Conservation (phyloP, 1,284 basidiomycete species). For the Earliella scabrosa region DNA sequence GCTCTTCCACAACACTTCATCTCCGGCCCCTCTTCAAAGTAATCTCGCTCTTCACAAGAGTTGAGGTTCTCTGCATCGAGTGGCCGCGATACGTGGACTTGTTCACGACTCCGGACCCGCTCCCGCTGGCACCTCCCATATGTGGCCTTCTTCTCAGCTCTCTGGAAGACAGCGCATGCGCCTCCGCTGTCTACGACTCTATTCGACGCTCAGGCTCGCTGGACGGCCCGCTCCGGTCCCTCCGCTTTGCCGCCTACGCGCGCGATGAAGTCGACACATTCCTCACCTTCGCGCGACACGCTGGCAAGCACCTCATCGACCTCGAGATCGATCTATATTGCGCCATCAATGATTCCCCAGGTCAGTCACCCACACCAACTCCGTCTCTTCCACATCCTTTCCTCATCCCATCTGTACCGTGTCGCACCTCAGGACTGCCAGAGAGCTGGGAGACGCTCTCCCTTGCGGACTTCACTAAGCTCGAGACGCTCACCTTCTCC, state of each 20-base stretch:
- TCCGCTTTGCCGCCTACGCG: conserved; percentile 1
- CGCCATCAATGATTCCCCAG: not conserved
- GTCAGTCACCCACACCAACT: too few species aligned
- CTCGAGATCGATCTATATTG: conserved; percentile 5
- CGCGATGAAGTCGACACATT: conserved; percentile 3
- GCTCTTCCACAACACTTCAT: not conserved
- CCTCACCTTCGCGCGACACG: conserved; percentile 3
- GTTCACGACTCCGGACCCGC: not conserved
- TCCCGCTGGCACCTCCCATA: not conserved
- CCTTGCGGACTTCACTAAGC: not conserved
- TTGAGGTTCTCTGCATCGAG: conserved; percentile 4
- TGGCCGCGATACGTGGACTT: not conserved
- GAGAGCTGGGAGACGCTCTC: not conserved
- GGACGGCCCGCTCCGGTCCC: not conserved
- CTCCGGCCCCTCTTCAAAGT: not conserved
- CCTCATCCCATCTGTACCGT: too few species aligned
- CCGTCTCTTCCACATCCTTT: too few species aligned
- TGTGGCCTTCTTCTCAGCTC: not conserved
- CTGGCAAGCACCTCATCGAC: not conserved
- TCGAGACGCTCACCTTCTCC: conserved; percentile 2
- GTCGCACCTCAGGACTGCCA: not conserved
- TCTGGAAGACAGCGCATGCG: not conserved
- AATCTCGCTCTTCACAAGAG: conserved; percentile 1
- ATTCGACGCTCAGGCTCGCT: conserved; percentile 2
- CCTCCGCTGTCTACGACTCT: not conserved